Evolutionary conservation across 2,329 filamentous ascomycete genomes (phyloP).

Genomic region (Falciphora oryzae): DNA sequence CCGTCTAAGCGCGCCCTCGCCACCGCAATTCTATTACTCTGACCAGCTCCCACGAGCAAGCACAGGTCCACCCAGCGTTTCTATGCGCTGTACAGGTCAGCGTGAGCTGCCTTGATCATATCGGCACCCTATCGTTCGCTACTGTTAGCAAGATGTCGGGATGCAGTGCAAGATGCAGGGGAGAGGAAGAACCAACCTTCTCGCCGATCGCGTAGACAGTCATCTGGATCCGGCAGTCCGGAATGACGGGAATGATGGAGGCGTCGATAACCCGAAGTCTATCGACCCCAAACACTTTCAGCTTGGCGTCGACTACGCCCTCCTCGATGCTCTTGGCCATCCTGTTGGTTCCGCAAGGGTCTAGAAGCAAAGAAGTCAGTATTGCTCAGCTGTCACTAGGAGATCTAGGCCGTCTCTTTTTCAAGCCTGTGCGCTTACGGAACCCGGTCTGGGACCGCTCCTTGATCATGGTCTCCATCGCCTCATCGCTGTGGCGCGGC

Average conservation of each 20-base stretch:
- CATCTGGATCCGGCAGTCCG: conserved; percentile 53
- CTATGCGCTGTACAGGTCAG: conserved; percentile 21
- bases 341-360: conserved; percentile 51
- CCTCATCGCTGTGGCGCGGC: conserved; percentile 48
- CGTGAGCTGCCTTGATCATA: conserved; percentile 38
- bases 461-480: conserved; percentile 49
- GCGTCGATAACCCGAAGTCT: conserved; percentile 51
- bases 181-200: conserved; percentile 30
- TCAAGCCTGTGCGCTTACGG: conserved; percentile 23
- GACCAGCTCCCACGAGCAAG: no score
- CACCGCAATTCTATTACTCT: no score
- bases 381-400: background rate
- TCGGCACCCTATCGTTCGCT: conserved; percentile 29
- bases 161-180: background rate
- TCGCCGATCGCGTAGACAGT: conserved; percentile 56
- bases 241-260: conserved; percentile 49
- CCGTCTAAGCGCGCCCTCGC: no score
- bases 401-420: background rate
- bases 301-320: conserved; percentile 44
- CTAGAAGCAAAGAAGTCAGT: conserved; percentile 17
- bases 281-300: conserved; percentile 48
- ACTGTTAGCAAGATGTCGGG: background rate
- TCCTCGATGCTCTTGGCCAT: conserved; percentile 45
- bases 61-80: no score
- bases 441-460: conserved; percentile 56